Evolutionary conservation across 192 early-diverging fungal genomes (phyloP).

Genomic region (Podila epicladia): DNA sequence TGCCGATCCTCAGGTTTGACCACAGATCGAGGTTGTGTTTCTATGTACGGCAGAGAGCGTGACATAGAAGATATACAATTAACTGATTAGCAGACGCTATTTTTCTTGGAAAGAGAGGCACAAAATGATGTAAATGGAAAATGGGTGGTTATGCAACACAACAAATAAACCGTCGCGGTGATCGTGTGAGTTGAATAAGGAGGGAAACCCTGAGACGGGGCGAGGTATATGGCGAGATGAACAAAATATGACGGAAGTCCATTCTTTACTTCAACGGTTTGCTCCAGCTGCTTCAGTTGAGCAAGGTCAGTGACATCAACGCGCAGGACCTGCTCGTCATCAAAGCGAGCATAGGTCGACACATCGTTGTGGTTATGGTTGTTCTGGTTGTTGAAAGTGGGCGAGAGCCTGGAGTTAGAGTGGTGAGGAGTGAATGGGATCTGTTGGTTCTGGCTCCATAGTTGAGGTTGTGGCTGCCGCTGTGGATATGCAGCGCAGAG

Average conservation of each 20-base stretch:
- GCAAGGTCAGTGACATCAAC: slow-evolving; percentile 19
- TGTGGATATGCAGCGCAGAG: slow-evolving; percentile 21
- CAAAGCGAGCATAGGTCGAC: slow-evolving; percentile 24
- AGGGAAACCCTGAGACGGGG: background rate
- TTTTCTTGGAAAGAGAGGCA: background rate
- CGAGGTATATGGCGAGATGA: background rate
- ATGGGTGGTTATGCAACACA: no score
- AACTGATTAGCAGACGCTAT: no score
- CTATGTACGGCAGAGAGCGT: background rate
- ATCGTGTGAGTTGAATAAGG: background rate
- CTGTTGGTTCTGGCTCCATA: slow-evolving; percentile 10
- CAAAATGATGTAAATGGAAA: no score
- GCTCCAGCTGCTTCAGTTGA: slow-evolving; percentile 25
- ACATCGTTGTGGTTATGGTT: background rate
- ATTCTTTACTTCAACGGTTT: slow-evolving; percentile 23
- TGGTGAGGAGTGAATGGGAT: slow-evolving; percentile 1
- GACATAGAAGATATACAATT: background rate
- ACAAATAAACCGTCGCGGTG: no score
- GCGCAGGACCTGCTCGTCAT: slow-evolving; percentile 34
- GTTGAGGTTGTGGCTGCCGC: background rate
- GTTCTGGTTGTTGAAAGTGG: background rate
- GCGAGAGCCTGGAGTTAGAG: background rate
- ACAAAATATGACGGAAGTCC: background rate
- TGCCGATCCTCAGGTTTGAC: slow-evolving; percentile 42
- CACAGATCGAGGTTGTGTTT: slow-evolving; percentile 27